Evolutionary conservation across 345 rosid genomes (phyloP).

Genomic region (Lepidium sativum): DNA sequence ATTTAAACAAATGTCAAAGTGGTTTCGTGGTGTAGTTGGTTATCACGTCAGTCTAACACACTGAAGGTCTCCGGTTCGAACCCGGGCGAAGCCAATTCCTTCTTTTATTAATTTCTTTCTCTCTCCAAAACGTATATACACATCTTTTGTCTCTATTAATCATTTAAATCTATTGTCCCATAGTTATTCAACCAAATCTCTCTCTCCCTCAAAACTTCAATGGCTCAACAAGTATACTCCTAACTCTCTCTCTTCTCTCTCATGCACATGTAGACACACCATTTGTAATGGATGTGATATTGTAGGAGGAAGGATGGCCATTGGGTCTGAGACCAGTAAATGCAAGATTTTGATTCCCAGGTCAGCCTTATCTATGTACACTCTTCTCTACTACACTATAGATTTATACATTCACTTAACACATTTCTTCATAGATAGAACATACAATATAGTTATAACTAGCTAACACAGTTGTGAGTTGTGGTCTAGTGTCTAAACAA

Average conservation of each 20-base stretch:
- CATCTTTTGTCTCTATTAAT: background rate
- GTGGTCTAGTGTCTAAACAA: too few relatives aligned
- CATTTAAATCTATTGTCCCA: background rate
- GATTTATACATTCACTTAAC: background rate
- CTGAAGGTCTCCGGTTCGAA: conserved; percentile 96
- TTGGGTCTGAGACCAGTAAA: conserved; percentile 64
- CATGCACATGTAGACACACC: background rate
- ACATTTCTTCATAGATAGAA: background rate
- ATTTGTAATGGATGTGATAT: background rate
- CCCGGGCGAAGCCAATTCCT: conserved; percentile 51
- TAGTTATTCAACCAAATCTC: background rate
- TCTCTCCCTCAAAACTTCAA: background rate
- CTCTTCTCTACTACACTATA: background rate
- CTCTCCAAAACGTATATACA: background rate
- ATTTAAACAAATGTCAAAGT: background rate
- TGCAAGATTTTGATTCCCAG: conserved; percentile 77
- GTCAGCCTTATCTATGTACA: conserved; percentile 23
- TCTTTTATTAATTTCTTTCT: too few relatives aligned
- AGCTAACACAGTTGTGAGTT: too few relatives aligned
- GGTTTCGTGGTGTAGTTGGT: conserved; percentile 99
- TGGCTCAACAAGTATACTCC: conserved; percentile 22
- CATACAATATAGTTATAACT: background rate
- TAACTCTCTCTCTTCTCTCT: background rate
- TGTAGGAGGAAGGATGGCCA: conserved; percentile 87
- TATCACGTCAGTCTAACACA: conserved; percentile 98